Conservation (phyloP, 2,329 filamentous ascomycete genomes). For the Chrysosporium queenslandicum region DNA sequence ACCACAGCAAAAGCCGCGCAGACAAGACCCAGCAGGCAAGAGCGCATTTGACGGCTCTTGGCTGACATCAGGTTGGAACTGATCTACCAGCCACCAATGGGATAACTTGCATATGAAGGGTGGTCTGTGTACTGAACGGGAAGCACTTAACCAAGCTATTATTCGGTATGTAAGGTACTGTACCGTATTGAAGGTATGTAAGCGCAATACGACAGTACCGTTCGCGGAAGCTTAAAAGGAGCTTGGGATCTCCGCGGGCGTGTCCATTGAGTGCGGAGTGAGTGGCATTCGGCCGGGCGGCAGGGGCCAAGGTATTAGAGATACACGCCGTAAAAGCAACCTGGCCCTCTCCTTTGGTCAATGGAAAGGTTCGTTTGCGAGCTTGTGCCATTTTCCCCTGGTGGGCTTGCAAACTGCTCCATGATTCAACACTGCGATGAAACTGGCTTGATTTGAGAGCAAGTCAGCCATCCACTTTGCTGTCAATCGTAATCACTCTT, state of each 20-base stretch:
- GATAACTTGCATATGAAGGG: not conserved
- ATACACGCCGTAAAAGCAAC: not conserved
- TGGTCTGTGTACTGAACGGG: no score
- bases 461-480: not conserved
- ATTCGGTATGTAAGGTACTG: not conserved
- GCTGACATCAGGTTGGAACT: conserved; percentile 1
- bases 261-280: not conserved
- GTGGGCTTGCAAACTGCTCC: no score
- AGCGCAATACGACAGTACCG: not conserved
- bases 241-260: conserved; percentile 6
- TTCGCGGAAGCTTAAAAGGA: not conserved
- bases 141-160: not conserved
- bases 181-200: not conserved
- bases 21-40: not conserved
- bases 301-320: not conserved
- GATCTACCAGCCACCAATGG: conserved; percentile 2
- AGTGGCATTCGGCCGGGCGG: not conserved
- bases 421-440: not conserved
- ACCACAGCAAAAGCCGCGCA: not conserved
- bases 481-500: not conserved
- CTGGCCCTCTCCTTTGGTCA: not conserved
- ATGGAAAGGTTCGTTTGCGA: not conserved
- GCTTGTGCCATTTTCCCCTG: no score
- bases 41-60: not conserved
- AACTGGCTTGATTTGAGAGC: not conserved